A percentile compares a stretch with the other conserved stretches of the same genome.
Conservation (phyloP, 495 filamentous ascomycete species). For the Lasiosphaeris hirsuta region DNA sequence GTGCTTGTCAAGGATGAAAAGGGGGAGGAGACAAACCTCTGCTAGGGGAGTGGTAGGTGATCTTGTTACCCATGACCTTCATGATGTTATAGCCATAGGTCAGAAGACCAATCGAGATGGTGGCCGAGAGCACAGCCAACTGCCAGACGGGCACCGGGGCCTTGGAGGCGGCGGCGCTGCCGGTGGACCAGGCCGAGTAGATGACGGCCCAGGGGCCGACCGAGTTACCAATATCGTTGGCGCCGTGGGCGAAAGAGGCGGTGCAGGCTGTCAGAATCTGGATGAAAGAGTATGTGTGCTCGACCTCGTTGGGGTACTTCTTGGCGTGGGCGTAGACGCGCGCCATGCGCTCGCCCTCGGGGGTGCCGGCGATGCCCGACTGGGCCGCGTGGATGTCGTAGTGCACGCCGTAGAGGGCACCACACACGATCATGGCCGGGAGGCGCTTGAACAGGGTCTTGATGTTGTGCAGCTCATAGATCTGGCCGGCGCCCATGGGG, state of each 20-base stretch:
- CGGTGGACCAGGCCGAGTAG: conserved; percentile 61
- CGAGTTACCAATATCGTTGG: conserved; percentile 77
- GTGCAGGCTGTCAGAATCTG: conserved; percentile 73
- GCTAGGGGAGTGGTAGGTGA: conserved; percentile 66
- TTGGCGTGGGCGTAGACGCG: conserved; percentile 57
- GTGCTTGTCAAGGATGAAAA: too few species aligned
- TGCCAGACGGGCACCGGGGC: conserved; percentile 61
- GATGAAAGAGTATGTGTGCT: conserved; percentile 72
- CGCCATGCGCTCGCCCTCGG: conserved; percentile 60
- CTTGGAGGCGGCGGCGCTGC: conserved; percentile 48
- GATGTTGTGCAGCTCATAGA: conserved; percentile 68
- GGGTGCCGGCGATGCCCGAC: conserved; percentile 59
- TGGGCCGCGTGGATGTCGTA: conserved; percentile 73
- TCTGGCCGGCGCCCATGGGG: conserved; percentile 61
- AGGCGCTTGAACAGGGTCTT: conserved; percentile 54
- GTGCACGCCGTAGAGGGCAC: conserved; percentile 61
- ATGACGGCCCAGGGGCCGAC: conserved; percentile 71
- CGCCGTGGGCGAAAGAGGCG: conserved; percentile 74
- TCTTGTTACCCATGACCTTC: conserved; percentile 59
- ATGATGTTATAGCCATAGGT: conserved; percentile 73
- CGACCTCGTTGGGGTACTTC: conserved; percentile 72
- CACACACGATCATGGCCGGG: conserved; percentile 55
- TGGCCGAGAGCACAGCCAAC: conserved; percentile 33
- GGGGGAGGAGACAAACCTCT: conserved; percentile 26
- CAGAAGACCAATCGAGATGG: conserved; percentile 59